Base-by-base conservation (phyloP, 441 rosid species). In the Pelargonium myrrhifolium region DNA sequence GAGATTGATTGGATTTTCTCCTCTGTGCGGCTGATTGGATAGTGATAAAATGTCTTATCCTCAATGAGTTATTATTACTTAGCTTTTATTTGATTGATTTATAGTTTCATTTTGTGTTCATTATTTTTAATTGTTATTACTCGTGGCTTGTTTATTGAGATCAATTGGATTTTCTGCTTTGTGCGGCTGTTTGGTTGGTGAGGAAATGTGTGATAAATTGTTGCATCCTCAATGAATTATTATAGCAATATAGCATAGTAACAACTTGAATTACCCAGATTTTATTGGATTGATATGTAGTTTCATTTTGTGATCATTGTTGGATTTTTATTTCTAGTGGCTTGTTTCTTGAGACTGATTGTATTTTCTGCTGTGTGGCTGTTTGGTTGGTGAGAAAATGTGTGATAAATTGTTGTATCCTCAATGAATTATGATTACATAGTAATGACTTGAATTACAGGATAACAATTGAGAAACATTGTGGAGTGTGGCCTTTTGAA, bases 311-410 rank as follows among this genome's bases (percentile, higher is more conserved):
- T 9, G 12, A 8, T 42, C 12, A 14, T 42, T 42, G 2, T 9
- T 9, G 10, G 47, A n/a, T 49, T 15, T 49, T 49, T 18, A 49
- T 49, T 15, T 4, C 4, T n/a, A 15, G 18, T n/a, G 20, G 5
- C 56, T 49, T 3, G n/a, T 3, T 49, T 49, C 15, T 15, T 49
- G 20, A 49, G 1, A 49, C 15, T 49, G n/a, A 15, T n/a, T n/a
- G 15, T 18, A 6, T 15, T 14, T 3, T 49, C 20, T n/a, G 4
- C 6, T 49, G 18, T 49, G n/a, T 49, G 56, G 56, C 20, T 55
- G 61, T 55, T 55, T 55, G 61, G 61, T 9, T 55, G 12, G 61
- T 7, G 61, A 55, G 61, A 55, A 55, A 18, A 18, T 55, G 26
- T 9, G 24, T 55, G 6, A 20, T 55, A 6, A 3, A 12, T 55